Evolutionary conservation across 768 basidiomycete genomes (phyloP).

Genomic region (Hygrophorus russula): DNA sequence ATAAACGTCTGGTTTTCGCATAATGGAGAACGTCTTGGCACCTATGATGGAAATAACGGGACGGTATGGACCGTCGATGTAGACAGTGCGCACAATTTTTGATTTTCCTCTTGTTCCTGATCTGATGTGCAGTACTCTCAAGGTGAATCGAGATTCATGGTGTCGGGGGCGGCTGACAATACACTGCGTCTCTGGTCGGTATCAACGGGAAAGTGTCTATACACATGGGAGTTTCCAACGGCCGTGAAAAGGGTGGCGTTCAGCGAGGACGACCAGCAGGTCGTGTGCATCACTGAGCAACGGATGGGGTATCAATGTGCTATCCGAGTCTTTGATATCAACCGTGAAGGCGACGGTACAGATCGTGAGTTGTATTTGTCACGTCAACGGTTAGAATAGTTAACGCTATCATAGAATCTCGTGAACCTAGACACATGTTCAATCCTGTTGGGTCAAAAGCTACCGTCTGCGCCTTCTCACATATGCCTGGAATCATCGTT

Average conservation of each 20-base stretch:
- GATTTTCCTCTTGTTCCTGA: not conserved
- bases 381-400: constrained; percentile 1
- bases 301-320: constrained; percentile 90
- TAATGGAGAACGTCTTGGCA: constrained; percentile 95
- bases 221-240: constrained; percentile 95
- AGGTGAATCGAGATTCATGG: constrained; percentile 76
- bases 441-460: constrained; percentile 89
- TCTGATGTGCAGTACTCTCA: not conserved
- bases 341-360: constrained; percentile 70
- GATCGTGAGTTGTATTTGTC: constrained; percentile 46
- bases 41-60: constrained; percentile 94
- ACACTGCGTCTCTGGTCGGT: constrained; percentile 86
- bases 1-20: constrained; percentile 97
- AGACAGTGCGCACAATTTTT: constrained; percentile 59
- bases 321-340: constrained; percentile 83
- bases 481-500: constrained; percentile 65
- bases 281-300: constrained; percentile 95
- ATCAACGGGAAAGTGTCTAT: constrained; percentile 81
- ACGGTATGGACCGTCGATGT: constrained; percentile 94
- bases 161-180: constrained; percentile 94
- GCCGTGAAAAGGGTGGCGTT: constrained; percentile 95
- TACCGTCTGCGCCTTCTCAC: constrained; percentile 91
- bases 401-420: constrained; percentile 42
- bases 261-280: constrained; percentile 70
- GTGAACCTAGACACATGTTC: constrained; percentile 69